phyloP scores from a whole-genome alignment of 768 basidiomycete species.

The Suillus cothurnatus region DNA sequence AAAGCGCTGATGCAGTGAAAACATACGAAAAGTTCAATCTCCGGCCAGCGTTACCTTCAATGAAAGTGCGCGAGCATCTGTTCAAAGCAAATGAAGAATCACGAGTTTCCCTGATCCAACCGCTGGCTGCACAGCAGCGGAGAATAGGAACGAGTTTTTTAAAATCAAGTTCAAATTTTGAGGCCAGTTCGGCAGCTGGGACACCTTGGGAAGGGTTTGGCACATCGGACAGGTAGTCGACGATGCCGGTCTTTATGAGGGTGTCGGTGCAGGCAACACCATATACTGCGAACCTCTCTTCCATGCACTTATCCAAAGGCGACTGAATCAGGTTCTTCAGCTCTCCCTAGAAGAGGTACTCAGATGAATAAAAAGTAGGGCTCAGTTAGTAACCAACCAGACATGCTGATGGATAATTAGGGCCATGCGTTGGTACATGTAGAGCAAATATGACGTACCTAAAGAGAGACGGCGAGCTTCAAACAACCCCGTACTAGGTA shows the following conservation, averaged over 20 bases:
- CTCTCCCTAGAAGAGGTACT: too few species aligned
- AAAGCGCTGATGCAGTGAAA: neutral
- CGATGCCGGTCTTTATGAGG: slow-evolving; percentile 18
- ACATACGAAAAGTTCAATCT: slow-evolving; percentile 17
- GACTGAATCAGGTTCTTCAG: too few species aligned
- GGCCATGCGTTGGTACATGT: too few species aligned
- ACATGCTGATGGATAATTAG: too few species aligned
- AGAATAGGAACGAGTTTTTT: slow-evolving; percentile 18
- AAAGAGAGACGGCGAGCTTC: too few species aligned
- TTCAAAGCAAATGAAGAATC: slow-evolving; percentile 22
- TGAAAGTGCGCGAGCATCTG: slow-evolving; percentile 18
- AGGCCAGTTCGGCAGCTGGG: slow-evolving; percentile 14
- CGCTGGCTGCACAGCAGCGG: slow-evolving; percentile 17
- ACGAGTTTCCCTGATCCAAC: slow-evolving; percentile 22
- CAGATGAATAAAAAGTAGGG: too few species aligned
- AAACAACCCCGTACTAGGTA: too few species aligned
- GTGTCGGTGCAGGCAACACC: slow-evolving; percentile 16
- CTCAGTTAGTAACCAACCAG: too few species aligned
- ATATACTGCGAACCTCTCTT: too few species aligned
- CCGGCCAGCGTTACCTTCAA: slow-evolving; percentile 16
- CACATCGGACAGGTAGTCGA: slow-evolving; percentile 16
- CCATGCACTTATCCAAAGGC: too few species aligned
- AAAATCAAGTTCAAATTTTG: slow-evolving; percentile 16
- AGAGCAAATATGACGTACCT: too few species aligned
- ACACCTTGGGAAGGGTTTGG: slow-evolving; percentile 11